Base-by-base conservation (phyloP, 352 stramenopile genomes). In the Phytophthora kernoviae region DNA sequence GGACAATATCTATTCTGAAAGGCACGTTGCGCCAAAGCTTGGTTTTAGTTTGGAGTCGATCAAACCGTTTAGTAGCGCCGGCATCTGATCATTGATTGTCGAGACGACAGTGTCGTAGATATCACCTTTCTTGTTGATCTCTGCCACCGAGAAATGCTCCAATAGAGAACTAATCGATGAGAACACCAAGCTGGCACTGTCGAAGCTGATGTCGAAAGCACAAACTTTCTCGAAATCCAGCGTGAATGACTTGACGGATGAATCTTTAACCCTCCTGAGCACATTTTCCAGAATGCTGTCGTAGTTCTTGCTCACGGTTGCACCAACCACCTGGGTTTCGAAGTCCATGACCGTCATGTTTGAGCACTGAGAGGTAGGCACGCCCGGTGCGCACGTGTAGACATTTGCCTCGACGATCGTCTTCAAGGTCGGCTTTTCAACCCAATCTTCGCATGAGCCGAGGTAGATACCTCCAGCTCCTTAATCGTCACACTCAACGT, bases 91-190 rank as follows among this genome's bases (percentile, higher is more conserved):
- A 40, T 83, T 64, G 12, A 68, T 48, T 14, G 67, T 51, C 5
- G 57, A 40, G 32, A 76, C 63, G 27, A 73, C 44, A 9, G 37
- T 66, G 17, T 80, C 70, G 71, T 81, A 83, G 21, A 72, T 39
- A 26, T 70, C 51, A 20, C 69, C 71, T 62, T 77, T 88, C 65
- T 81, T 79, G 74, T 86, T 88, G 47, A 86, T 56, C 39, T 69
- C 51, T 12, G 68, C 53, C 11, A 64, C 75, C 27, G 68, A 80
- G 63, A 84, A 84, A 40, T 67, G 34, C n/a, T 79, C 46, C 18
- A 88, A 58, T 32, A 67, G 43, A 50, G 70, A 64, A 21, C 59
- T 54, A 21, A 84, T 43, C 45, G 58, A 65, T 0, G 57, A 50
- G 34, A 84, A 55, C 21, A 81, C 48, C 4, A 59, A 46, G 46